Evolutionary conservation across 1,139 yeast species (phyloP).

Genomic region (Candida sanyaensis): DNA sequence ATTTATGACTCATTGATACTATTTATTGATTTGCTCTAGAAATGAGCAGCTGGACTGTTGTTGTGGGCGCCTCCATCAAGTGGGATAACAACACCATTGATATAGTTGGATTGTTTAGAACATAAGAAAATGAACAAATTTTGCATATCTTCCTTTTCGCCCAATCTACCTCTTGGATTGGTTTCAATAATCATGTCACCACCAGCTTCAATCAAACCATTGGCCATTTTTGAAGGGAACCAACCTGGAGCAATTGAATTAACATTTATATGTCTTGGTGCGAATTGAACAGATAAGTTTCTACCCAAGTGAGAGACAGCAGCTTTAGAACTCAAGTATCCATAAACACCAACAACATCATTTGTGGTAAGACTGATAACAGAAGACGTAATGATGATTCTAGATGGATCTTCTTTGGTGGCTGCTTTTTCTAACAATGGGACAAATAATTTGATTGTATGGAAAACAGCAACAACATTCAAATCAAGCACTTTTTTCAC

Average conservation of each 20-base stretch:
- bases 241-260: constrained; percentile 78
- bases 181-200: constrained; percentile 51
- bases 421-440: constrained; percentile 61
- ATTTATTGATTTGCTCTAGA: constrained; percentile 8
- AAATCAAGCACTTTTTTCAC: constrained; percentile 64
- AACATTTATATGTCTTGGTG: constrained; percentile 66
- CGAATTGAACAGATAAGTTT: constrained; percentile 62
- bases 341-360: constrained; percentile 60
- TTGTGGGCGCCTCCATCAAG: constrained; percentile 67
- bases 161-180: constrained; percentile 70
- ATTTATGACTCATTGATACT: background rate
- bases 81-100: constrained; percentile 74
- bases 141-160: constrained; percentile 61
- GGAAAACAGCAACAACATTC: constrained; percentile 73
- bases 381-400: constrained; percentile 70
- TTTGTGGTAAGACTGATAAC: constrained; percentile 48
- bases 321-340: constrained; percentile 76
- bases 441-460: constrained; percentile 61
- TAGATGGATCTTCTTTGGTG: constrained; percentile 59
- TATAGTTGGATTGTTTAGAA: constrained; percentile 59
- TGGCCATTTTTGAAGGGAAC: constrained; percentile 77
- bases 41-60: constrained; percentile 21
- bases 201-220: constrained; percentile 56
- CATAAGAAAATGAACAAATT: constrained; percentile 61
- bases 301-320: constrained; percentile 74